Evolutionary conservation across 169 alveolate species (phyloP).

Genomic region (Eimeria mitis): DNA sequence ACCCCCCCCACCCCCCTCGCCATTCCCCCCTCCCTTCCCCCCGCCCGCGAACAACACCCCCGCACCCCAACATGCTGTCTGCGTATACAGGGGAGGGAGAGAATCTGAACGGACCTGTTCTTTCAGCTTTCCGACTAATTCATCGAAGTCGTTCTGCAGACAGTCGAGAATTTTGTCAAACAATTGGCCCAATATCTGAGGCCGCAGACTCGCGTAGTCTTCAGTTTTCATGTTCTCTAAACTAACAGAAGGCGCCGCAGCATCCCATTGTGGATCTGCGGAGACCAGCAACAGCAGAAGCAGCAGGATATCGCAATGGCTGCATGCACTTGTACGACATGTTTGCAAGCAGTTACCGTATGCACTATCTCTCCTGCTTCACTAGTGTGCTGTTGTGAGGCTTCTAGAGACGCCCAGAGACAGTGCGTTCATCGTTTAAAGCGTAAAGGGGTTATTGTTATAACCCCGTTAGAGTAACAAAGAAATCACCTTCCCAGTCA

Average conservation of each 20-base stretch:
- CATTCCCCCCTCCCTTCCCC: too few relatives aligned
- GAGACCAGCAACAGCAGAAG: neutral
- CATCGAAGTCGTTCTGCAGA: constrained; percentile 70
- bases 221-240: constrained; percentile 32
- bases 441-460: neutral
- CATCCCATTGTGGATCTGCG: neutral
- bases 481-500: constrained; percentile 62
- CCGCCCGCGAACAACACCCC: too few relatives aligned
- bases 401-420: neutral
- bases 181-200: constrained; percentile 74
- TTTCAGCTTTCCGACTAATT: constrained; percentile 68
- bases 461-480: neutral
- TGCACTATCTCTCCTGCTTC: neutral
- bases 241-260: neutral
- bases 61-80: neutral
- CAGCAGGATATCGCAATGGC: neutral
- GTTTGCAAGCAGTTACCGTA: neutral
- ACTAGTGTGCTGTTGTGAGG: neutral
- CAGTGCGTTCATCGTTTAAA: neutral
- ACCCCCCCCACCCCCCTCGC: too few relatives aligned
- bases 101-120: constrained; percentile 51
- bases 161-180: constrained; percentile 69
- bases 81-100: neutral
- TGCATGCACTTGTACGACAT: neutral
- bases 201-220: constrained; percentile 44